Base-by-base conservation (phyloP, 768 basidiomycete genomes). In the Hygrophorus pudorinus region DNA sequence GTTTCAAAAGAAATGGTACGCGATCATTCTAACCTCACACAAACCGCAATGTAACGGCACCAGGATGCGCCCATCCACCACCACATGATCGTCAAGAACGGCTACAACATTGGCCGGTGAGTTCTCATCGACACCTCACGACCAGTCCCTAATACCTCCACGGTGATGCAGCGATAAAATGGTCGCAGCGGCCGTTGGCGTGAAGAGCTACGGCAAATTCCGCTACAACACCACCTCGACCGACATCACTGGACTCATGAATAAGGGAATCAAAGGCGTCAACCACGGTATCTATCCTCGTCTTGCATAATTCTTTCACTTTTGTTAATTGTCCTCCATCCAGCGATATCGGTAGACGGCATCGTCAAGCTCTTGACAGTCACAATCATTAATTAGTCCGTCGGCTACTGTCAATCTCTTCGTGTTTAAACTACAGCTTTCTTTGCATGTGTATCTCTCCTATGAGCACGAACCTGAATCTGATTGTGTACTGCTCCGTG, bases 211-310 rank as follows among this genome's bases (percentile, higher is more conserved):
- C 42, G 59, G 51, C 9, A 73, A 71, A 11, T 57, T 75, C 17
- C 65, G 51, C 0, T 85, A 81, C 49, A 53, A 43, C 14, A 75
- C 78, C 0, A 60, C 58, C 1, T 67, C 63, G 7, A 45, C 65
- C 51, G 71, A 71, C 40, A 37, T 82, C 17, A 72, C 71, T 2
- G 76, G 76, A 4, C 63, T 85, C 18, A 65, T 83, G 47, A 52
- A 71, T 2, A 49, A 73, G 4, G 81, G 81, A 4, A 59, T 65
- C 18, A 38, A 55, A 1, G 76, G 79, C 62, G 29, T 43, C 18
- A 43, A 43, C 32, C 42, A 43, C 20, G 24, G 42, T 43, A 33
- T 21, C 29, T 33, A 20, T n/a, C 20, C 9, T 34, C 8, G 7
- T 4, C 20, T 3, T 21, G 12, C 13, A 4, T 33, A 12, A 16